A percentile compares a stretch with the other conserved stretches of the same genome.
Conservation (phyloP, 129 eudicot species). For the Tagetes patula region DNA sequence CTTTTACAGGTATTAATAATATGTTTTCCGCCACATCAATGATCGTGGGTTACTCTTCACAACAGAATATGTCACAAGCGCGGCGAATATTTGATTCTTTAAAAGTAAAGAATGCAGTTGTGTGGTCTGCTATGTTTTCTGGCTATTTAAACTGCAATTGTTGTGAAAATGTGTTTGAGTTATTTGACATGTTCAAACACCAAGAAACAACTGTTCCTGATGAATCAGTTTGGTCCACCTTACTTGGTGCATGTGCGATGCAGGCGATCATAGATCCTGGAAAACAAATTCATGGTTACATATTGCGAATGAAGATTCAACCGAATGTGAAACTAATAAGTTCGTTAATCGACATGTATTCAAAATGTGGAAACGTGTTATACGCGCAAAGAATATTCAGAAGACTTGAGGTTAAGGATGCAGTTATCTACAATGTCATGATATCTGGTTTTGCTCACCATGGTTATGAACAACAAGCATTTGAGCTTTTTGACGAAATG, state of each 20-base stretch:
- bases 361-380: constrained; percentile 70
- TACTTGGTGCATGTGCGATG: constrained; percentile 66
- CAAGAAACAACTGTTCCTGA: constrained; percentile 43
- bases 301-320: constrained; percentile 41
- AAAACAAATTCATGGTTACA: constrained; percentile 67
- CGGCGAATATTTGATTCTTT: constrained; percentile 62
- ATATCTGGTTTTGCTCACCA: constrained; percentile 89
- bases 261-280: constrained; percentile 67
- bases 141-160: constrained; percentile 65
- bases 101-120: constrained; percentile 51
- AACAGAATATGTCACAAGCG: constrained; percentile 67
- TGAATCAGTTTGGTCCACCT: constrained; percentile 44
- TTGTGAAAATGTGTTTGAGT: constrained; percentile 53
- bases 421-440: constrained; percentile 71
- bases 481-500: constrained; percentile 58
- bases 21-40: constrained; percentile 60
- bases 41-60: constrained; percentile 77
- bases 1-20: constrained; percentile 25
- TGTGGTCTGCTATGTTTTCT: constrained; percentile 80
- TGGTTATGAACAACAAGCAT: constrained; percentile 59
- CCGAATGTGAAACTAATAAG: constrained; percentile 48
- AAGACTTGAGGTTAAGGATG: constrained; percentile 40
- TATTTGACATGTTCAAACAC: constrained; percentile 46
- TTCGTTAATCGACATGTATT: constrained; percentile 75
- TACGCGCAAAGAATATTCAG: constrained; percentile 57